Base-by-base conservation (phyloP, 1,284 basidiomycete genomes). In the Cryptococcus sp. region DNA sequence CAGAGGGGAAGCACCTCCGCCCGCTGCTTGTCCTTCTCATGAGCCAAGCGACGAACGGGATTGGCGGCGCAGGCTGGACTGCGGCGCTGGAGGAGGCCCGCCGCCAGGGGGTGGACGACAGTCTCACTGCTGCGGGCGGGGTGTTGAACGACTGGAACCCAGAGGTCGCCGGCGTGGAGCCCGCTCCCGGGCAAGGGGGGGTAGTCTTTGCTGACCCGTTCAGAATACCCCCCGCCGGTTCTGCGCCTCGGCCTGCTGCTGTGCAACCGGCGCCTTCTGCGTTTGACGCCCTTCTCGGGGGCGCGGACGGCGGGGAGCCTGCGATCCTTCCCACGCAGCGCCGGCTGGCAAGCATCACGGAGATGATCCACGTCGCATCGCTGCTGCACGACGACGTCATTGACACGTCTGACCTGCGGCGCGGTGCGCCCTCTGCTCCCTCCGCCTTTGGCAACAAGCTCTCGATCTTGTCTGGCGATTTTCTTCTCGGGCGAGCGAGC, bases 311-410 rank as follows among this genome's bases (percentile, higher is more conserved):
- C 35, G 56, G 50, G 20, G 21, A 61, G 37, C 66, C 70, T 1
- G 55, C 67, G 18, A 75, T 83, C 51, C 83, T 98, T 8, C 91
- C 95, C 7, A 89, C 91, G 0, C 95, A 98, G 76, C 80, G 88
- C 23, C 86, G 95, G 33, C 84, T 99, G 23, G 95, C 95, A 1
- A 91, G 95, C 71, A 96, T 99, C 56, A 88, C 92, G 50, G 96
- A 99, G 76, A 97, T 98, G 92, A 92, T 99, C 60, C 94, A 98
- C 73, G 91, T 97, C 62, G 95, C 96, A 33, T 95, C 91, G 1
- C 82, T 96, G 7, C 80, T 99, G 16, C 96, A 98, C 73, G 93
- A 99, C 82, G 90, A 92, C 68, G 93, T 98, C 50, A 87, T 93
- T 60, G 95, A 98, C 80, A 82, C 82, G 57, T 91, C 94, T 0